Evolutionary conservation across 2,329 filamentous ascomycete species (phyloP).

Genomic region (Talaromyces sp.): DNA sequence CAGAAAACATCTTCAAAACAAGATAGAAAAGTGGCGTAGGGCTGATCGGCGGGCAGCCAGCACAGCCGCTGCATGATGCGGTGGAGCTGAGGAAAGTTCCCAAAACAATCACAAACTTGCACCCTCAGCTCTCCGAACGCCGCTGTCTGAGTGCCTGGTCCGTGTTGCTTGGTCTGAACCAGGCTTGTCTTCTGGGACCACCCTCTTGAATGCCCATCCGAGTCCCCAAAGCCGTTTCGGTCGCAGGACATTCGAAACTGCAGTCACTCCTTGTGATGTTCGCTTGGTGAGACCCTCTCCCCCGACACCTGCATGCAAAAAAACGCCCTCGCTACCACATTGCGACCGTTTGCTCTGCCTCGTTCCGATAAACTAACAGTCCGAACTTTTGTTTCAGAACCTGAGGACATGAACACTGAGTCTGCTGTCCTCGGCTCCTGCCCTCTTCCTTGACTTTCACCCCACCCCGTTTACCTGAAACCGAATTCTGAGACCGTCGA

Average conservation of each 20-base stretch:
- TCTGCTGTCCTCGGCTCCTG: constrained; percentile 36
- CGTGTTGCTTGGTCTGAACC: background rate
- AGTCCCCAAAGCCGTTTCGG: background rate
- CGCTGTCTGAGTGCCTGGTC: background rate
- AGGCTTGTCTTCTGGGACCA: background rate
- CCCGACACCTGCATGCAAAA: constrained; percentile 20
- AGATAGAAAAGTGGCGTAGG: constrained; percentile 26
- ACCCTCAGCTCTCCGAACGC: constrained; percentile 12
- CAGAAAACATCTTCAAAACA: background rate
- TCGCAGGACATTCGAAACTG: constrained; percentile 19
- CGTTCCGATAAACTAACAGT: constrained; percentile 16
- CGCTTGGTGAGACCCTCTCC: constrained; percentile 24
- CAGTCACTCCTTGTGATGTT: constrained; percentile 30
- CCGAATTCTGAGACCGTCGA: constrained; percentile 22
- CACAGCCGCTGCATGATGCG: constrained; percentile 39
- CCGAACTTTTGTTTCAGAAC: constrained; percentile 15
- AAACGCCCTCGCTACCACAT: background rate
- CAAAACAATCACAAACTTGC: constrained; percentile 33
- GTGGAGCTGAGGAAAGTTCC: constrained; percentile 41
- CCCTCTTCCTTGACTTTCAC: constrained; percentile 29
- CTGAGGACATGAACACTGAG: constrained; percentile 38
- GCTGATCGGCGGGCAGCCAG: constrained; percentile 37
- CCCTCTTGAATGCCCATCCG: constrained; percentile 13
- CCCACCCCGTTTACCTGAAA: constrained; percentile 27
- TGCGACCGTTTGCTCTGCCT: constrained; percentile 8